A percentile compares a stretch with the other conserved stretches of the same genome.
These are phyloP conservation scores for Dalechampia spathulata DNA, from an alignment of 441 rosid genomes.

Conservation along the genomic window DNA sequence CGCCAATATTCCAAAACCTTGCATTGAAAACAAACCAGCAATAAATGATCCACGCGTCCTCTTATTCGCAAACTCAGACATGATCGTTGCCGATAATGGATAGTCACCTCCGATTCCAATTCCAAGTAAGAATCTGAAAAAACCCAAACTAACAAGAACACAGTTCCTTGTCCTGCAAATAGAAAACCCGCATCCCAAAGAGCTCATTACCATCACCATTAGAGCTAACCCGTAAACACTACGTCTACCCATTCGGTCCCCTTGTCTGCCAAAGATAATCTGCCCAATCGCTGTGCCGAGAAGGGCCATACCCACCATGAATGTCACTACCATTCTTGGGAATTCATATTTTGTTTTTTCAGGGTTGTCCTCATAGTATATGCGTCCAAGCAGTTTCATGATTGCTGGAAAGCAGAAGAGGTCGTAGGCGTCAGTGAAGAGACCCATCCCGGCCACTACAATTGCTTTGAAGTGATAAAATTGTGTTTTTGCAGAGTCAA, in stretches of 20 bases:
- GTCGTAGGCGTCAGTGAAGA: slow-evolving; percentile 76
- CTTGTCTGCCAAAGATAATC: slow-evolving; percentile 51
- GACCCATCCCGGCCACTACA: slow-evolving; percentile 75
- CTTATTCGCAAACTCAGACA: slow-evolving; percentile 72
- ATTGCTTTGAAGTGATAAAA: slow-evolving; percentile 79
- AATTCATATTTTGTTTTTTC: not conserved
- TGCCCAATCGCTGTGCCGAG: slow-evolving; percentile 59
- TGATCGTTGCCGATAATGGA: slow-evolving; percentile 69
- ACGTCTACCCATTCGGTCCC: slow-evolving; percentile 54
- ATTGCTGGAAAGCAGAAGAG: slow-evolving; percentile 71
- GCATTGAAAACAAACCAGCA: slow-evolving; percentile 67
- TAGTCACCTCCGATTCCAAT: slow-evolving; percentile 70
- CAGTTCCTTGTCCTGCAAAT: slow-evolving; percentile 39
- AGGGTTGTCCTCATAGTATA: slow-evolving; percentile 32
- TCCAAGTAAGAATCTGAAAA: slow-evolving; percentile 47
- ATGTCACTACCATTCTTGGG: slow-evolving; percentile 16
- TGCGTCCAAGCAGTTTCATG: slow-evolving; percentile 36
- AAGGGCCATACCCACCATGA: slow-evolving; percentile 36
- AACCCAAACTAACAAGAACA: slow-evolving; percentile 38
- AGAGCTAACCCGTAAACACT: slow-evolving; percentile 56
- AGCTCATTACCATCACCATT: slow-evolving; percentile 46
- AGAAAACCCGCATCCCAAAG: slow-evolving; percentile 63
- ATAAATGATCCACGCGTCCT: slow-evolving; percentile 57
- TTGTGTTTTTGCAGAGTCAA: slow-evolving; percentile 54
- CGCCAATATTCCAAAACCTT: slow-evolving; percentile 56